A percentile compares a stretch with the other conserved stretches of the same genome.
phyloP scores from a whole-genome alignment of 2,329 filamentous ascomycete genomes.

The Calonectria naviculata region DNA sequence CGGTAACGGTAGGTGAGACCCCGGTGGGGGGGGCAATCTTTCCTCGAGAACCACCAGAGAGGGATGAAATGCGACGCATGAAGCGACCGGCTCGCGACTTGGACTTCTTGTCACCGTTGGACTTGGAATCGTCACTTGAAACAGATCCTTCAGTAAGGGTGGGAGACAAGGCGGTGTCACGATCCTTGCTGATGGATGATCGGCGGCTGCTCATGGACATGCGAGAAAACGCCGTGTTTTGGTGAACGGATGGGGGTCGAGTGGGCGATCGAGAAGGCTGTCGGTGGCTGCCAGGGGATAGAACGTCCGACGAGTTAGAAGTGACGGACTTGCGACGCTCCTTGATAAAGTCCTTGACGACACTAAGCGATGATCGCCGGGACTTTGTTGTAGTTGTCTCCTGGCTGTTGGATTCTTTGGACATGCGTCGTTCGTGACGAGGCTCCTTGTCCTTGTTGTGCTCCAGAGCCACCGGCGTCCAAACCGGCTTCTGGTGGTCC shows the following conservation, averaged over 20 bases:
- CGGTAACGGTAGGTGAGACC: constrained; percentile 63
- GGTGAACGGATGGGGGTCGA: constrained; percentile 60
- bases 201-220: constrained; percentile 73
- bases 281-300: constrained; percentile 30
- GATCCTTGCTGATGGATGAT: constrained; percentile 63
- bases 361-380: constrained; percentile 68
- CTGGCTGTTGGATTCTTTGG: constrained; percentile 49
- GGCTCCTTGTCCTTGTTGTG: constrained; percentile 52
- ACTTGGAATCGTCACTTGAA: constrained; percentile 60
- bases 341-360: constrained; percentile 71
- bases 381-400: constrained; percentile 48
- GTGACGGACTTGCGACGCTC: constrained; percentile 66
- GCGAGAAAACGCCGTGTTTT: constrained; percentile 61
- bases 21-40: constrained; percentile 56
- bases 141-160: constrained; percentile 56
- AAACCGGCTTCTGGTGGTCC: constrained; percentile 59
- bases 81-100: constrained; percentile 66
- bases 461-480: constrained; percentile 42
- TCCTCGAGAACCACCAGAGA: constrained; percentile 55
- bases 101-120: constrained; percentile 54
- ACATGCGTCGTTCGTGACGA: constrained; percentile 60
- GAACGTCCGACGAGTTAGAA: constrained; percentile 57
- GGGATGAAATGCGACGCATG: constrained; percentile 68
- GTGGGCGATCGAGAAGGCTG: constrained; percentile 55
- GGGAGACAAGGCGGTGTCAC: constrained; percentile 50